Percentiles rank a stretch among this genome's conserved stretches.
Conservation (phyloP, 1,284 basidiomycete genomes). For the Sanghuangporus sanghuang region DNA sequence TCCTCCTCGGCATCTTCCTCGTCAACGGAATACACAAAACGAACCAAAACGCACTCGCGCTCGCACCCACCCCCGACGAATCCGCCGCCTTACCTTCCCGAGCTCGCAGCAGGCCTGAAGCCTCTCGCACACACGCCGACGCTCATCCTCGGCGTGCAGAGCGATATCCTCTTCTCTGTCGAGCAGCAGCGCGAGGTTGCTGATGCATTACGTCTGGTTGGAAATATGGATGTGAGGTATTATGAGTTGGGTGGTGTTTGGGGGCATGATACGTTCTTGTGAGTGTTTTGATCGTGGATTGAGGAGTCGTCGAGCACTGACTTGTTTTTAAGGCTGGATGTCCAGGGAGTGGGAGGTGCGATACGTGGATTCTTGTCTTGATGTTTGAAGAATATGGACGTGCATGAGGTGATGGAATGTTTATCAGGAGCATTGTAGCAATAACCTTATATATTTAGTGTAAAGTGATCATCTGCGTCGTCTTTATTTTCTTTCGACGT, state of each 20-base stretch:
- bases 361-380: slow-evolving; percentile 69
- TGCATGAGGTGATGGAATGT: no score
- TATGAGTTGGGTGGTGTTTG: slow-evolving; percentile 98
- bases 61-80: slow-evolving; percentile 65
- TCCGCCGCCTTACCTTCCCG: slow-evolving; percentile 71
- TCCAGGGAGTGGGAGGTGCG: slow-evolving; percentile 74
- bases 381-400: slow-evolving; percentile 6
- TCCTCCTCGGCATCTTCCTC: slow-evolving; percentile 23
- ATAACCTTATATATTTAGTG: no score
- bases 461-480: no score
- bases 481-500: no score
- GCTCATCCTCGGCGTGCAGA: slow-evolving; percentile 92
- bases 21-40: slow-evolving; percentile 24
- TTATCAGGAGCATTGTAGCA: no score
- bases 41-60: slow-evolving; percentile 50
- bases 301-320: background rate
- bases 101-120: slow-evolving; percentile 78
- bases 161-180: slow-evolving; percentile 94
- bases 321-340: slow-evolving; percentile 47
- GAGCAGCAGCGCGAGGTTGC: slow-evolving; percentile 96
- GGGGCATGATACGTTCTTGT: slow-evolving; percentile 96
- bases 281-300: slow-evolving; percentile 24
- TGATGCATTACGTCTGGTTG: slow-evolving; percentile 87
- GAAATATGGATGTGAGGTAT: slow-evolving; percentile 86
- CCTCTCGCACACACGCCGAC: slow-evolving; percentile 77